phyloP scores from a whole-genome alignment of 495 filamentous ascomycete genomes.

The Aspergillus cavernicola region DNA sequence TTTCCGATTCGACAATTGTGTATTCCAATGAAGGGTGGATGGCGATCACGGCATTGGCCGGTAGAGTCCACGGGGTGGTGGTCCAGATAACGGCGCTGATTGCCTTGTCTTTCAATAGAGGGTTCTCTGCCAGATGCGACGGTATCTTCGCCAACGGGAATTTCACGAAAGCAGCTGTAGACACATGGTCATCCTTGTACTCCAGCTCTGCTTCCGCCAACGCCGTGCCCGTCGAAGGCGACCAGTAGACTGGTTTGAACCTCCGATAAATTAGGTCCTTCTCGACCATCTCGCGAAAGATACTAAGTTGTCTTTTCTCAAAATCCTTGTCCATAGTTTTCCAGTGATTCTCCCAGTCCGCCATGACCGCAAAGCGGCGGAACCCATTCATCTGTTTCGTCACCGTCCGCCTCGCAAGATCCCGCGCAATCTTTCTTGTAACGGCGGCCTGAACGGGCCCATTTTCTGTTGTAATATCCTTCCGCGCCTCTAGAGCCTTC shows the following conservation, averaged over 20 bases:
- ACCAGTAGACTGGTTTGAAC: conserved; percentile 96
- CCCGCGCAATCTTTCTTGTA: conserved; percentile 68
- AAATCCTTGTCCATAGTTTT: conserved; percentile 87
- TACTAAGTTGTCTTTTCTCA: conserved; percentile 77
- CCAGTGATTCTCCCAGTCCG: conserved; percentile 88
- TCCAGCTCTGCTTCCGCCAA: conserved; percentile 95
- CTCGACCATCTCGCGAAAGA: conserved; percentile 83
- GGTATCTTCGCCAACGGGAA: conserved; percentile 65
- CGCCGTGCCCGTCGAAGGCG: conserved; percentile 82
- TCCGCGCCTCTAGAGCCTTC: conserved; percentile 74
- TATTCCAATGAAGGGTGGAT: conserved; percentile 72
- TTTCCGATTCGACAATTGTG: conserved; percentile 55
- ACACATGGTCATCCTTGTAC: conserved; percentile 81
- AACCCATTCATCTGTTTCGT: conserved; percentile 81
- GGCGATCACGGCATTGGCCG: conserved; percentile 86
- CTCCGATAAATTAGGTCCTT: conserved; percentile 82
- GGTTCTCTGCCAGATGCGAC: conserved; percentile 35
- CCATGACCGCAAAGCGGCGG: conserved; percentile 82
- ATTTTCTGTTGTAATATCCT: conserved; percentile 18
- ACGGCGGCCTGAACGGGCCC: conserved; percentile 28
- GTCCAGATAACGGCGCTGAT: conserved; percentile 89
- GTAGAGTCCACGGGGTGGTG: conserved; percentile 96
- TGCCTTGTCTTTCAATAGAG: conserved; percentile 29
- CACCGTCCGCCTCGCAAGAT: conserved; percentile 71
- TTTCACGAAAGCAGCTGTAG: conserved; percentile 74